Base-by-base conservation (phyloP, 2,329 filamentous ascomycete species). In the Rhexocercosporidium sp. region DNA sequence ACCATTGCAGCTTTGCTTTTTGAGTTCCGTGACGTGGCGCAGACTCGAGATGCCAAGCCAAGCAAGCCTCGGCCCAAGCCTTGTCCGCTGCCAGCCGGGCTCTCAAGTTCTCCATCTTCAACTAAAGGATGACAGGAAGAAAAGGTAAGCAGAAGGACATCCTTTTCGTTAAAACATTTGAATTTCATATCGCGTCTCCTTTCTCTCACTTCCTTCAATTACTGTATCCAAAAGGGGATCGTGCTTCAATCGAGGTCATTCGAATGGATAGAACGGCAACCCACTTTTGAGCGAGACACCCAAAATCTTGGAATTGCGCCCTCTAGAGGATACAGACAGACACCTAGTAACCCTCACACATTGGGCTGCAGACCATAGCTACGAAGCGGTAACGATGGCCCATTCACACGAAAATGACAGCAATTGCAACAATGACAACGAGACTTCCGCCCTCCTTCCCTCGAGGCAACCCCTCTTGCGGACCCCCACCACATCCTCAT, bases 391-490 rank as follows among this genome's bases (percentile, higher is more conserved):
- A 22, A 37, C 20, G 29, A 18, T 31, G 31, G 18, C 47, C 47
- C 22, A 53, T 59, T 20, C 31, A 18, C 31, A 29, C 39, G 39
- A 59, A 12, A 41, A n/a, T 27, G 37, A 59, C 4, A 59, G 22
- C 25, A 59, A 44, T 59, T 27, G 46, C 25, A 53, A 69, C 22
- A 63, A 68, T 20, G 63, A 6, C 14, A 18, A 59, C 65, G 49
- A 65, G 46, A 25, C 51, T 57, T 53, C 68, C 63, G 11, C 49
- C 65, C 20, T 46, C 49, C 54, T 41, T 47, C 34, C 29, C 25
- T 22, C 67, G 39, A 47, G 67, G 62, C 57, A 53, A 22, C 16
- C 20, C 51, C 25, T 59, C 65, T n/a, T 51, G 37, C 22, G 12
- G 47, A 9, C 31, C 59, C 16, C 56, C 44, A 31, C 53, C 53